Base-by-base conservation (phyloP, 1,139 yeast genomes). In the Sugiyamaella novakii region DNA sequence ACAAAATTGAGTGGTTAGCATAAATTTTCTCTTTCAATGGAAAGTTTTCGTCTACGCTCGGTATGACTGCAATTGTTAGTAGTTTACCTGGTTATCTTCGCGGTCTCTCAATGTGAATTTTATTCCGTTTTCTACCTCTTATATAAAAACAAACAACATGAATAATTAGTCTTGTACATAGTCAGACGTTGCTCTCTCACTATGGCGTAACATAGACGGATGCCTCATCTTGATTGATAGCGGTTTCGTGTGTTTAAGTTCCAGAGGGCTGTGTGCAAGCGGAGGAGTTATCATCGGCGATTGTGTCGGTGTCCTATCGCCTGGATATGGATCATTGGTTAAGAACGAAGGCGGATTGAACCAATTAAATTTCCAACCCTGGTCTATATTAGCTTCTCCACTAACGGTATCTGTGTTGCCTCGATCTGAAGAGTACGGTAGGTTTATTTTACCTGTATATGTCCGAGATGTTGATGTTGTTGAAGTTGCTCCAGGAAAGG, bases 301-400 rank as follows among this genome's bases (percentile, higher is more conserved):
- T 7, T 15, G 33, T 6, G 8, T 3, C 15, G 42, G 47, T 19
- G 47, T 21, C 5, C 12, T 34, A 5, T 29, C 29, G 24, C 39
- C 14, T 19, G 35, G 28, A 25, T 25, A 38, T 3, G 48, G 48
- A 21, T 43, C 48, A 33, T 11, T 21, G 4, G 45, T 45, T 17
- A 48, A 33, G 29, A 48, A 43, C 7, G 51, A 48, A 21, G 51
- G 51, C 2, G 51, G 51, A 12, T 48, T 44, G 18, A 48, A 48
- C 42, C 48, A 48, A 18, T 43, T 43, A 15, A 30, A 34, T 11
- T 37, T 43, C 51, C 51, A 48, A 19, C 44, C 48, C 17, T 48
- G 43, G 17, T 43, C 48, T 10, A 42, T 29, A 12, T 22, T 31
- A 10, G 18, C 21, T 17, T 22, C 36, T 11, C 17, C 7, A 7